Evolutionary conservation across 2,329 filamentous ascomycete species (phyloP).

Genomic region (Hymenoscyphus infarciens): DNA sequence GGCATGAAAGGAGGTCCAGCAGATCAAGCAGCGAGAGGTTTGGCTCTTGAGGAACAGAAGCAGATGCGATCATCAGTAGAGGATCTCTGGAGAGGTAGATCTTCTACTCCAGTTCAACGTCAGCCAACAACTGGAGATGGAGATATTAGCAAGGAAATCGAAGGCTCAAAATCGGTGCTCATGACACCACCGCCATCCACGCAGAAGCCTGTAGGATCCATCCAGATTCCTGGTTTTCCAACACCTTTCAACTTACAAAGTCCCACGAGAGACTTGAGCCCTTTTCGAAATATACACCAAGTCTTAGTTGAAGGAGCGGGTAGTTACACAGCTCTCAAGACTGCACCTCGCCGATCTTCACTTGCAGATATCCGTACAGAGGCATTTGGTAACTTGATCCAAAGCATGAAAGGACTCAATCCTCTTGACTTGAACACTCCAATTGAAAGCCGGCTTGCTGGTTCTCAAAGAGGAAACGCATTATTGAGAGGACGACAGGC

Average conservation of each 20-base stretch:
- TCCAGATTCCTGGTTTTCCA: neutral
- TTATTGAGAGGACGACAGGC: neutral
- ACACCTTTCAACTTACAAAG: neutral
- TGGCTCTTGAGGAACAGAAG: neutral
- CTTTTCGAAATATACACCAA: neutral
- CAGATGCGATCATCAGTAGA: neutral
- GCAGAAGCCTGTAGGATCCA: neutral
- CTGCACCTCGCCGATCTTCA: neutral
- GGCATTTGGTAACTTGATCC: neutral
- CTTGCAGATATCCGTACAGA: neutral
- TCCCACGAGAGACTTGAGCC: neutral
- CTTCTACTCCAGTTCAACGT: neutral
- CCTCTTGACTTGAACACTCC: neutral
- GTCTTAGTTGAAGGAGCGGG: neutral
- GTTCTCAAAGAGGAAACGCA: neutral
- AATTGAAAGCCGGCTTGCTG: neutral
- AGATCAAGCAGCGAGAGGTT: neutral
- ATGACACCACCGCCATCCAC: neutral
- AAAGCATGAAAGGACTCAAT: neutral
- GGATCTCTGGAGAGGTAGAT: neutral
- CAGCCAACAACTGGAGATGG: neutral
- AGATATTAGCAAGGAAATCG: neutral
- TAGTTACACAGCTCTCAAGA: neutral
- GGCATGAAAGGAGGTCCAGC: conserved; percentile 7
- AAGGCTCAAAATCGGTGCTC: neutral